Base-by-base conservation (phyloP, 495 filamentous ascomycete species). In the Glarea lozoyensis region DNA sequence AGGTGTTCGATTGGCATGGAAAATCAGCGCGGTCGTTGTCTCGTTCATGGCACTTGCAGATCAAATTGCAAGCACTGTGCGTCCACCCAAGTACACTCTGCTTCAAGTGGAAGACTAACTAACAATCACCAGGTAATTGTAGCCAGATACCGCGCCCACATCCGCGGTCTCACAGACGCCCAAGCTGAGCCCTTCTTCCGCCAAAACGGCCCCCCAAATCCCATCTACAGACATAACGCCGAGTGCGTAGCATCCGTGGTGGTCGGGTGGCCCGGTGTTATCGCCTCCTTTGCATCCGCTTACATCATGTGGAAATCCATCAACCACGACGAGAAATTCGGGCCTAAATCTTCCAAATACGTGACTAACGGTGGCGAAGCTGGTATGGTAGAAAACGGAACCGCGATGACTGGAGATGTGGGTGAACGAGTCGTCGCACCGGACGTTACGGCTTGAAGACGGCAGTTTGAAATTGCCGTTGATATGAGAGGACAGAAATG, bases 1-100 rank as follows among this genome's bases (percentile, higher is more conserved):
- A 24, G 38, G 50, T 32, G 68, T 72, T 1, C 59, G 61, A 25
- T 43, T 67, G 12, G 63, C 68, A 4, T 75, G 69, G 71, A 67
- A 63, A 40, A 59, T 67, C 10, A 68, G 59, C 37, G 60, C 66
- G 0, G 57, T 70, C 2, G 39, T 68, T 4, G 59, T 69, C 4
- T 60, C 59, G 18, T 15, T 66, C 5, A 60, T 69, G 49, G 62
- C 60, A 25, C 52, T 70, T 2, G 59, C 61, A 1, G 58, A 59
- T 40, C 66, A 64, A 1, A 42, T 75, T 35, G 53, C 60, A 0
- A 37, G 68, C 39, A 72, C 71, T 16, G 61, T 62, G 53, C 27
- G 61, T 17, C 19, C n/a, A 21, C 29, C 12, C 9, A 12, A 9
- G 27, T 35, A 12, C 12, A 18, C 1, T n/a, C 12, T 10, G 11